Base-by-base conservation (phyloP, 2,329 filamentous ascomycete species). In the Grosmannia clavigera region DNA sequence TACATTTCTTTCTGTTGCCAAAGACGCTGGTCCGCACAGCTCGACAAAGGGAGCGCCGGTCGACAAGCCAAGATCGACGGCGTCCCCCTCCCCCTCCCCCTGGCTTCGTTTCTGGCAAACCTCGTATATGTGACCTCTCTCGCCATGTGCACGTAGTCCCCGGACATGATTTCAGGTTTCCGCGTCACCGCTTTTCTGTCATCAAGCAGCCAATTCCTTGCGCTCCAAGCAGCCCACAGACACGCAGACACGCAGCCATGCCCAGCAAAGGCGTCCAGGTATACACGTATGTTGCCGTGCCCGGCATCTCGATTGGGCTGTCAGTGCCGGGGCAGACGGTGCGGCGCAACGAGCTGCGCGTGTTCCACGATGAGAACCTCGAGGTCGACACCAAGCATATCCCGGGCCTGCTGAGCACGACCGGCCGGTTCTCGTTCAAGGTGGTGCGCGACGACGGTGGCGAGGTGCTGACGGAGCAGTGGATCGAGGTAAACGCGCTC, bases 301-400 rank as follows among this genome's bases (percentile, higher is more conserved):
- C 69, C 2, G 73, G 70, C 50, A 71, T 72, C 60, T 69, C 72
- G 54, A 73, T 79, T 62, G 74, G 77, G 61, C 72, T 77, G 57
- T 72, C 70, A 6, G 76, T 78, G 5, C 77, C 77, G 5, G 72
- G 72, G 55, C 62, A 68, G 58, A 66, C 64, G 16, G 66, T 75
- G 55, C 68, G 66, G 14, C 66, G 68, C 38, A 67, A 69, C 22
- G 69, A 70, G 55, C 66, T 71, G 38, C 67, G 69, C 52, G 62
- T 64, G 12, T 78, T 75, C 62, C 66, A 66, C 53, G 68, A 68
- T 58, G 70, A 74, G 54, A 71, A 75, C 58, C 66, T 79, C 11
- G 76, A 79, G 68, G 73, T 79, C 31, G 76, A 79, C 29, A 69
- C 73, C 29, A 67, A 67, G 19, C 71, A 75, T 60, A 75, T 79